phyloP scores from a whole-genome alignment of 495 filamentous ascomycete species.

The Echria macrotheca region DNA sequence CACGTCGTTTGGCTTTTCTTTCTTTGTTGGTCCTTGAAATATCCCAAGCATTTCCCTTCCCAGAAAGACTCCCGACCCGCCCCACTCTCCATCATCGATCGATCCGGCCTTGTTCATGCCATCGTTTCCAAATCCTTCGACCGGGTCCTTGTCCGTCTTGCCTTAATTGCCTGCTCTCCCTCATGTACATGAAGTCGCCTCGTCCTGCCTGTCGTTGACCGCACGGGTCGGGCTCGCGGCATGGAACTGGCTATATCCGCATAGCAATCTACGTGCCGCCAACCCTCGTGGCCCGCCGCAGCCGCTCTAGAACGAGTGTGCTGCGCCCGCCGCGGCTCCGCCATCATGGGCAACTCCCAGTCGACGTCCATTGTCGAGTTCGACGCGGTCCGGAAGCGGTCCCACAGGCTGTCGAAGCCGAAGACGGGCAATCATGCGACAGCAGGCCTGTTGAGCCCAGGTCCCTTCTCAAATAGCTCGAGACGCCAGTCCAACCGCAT shows the following conservation, averaged over 20 bases:
- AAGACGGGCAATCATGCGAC: conserved; percentile 38
- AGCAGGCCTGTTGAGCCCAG: conserved; percentile 40
- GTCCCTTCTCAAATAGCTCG: conserved; percentile 27
- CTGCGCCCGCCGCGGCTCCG: conserved; percentile 4
- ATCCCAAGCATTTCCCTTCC: neutral
- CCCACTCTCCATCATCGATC: neutral
- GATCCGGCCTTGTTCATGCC: conserved; percentile 3
- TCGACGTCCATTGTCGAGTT: conserved; percentile 20
- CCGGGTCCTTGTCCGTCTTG: conserved; percentile 15
- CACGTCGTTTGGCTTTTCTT: conserved; percentile 1
- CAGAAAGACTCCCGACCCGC: neutral
- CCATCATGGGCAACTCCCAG: conserved; percentile 43
- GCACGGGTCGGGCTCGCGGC: conserved; percentile 24
- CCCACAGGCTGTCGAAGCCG: conserved; percentile 46
- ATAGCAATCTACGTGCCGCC: conserved; percentile 33
- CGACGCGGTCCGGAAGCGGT: conserved; percentile 33
- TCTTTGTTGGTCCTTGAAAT: neutral
- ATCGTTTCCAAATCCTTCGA: conserved; percentile 6
- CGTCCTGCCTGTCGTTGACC: conserved; percentile 17
- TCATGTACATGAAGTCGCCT: conserved; percentile 21
- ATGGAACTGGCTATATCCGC: conserved; percentile 38
- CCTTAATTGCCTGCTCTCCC: conserved; percentile 12
- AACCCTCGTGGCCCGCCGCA: conserved; percentile 14
- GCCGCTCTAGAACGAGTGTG: neutral
- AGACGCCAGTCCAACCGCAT: conserved; percentile 30